Percentiles rank a stretch among this genome's conserved stretches.
phyloP scores from a whole-genome alignment of 169 alveolate species.

The Plasmodium cynomolgi region DNA sequence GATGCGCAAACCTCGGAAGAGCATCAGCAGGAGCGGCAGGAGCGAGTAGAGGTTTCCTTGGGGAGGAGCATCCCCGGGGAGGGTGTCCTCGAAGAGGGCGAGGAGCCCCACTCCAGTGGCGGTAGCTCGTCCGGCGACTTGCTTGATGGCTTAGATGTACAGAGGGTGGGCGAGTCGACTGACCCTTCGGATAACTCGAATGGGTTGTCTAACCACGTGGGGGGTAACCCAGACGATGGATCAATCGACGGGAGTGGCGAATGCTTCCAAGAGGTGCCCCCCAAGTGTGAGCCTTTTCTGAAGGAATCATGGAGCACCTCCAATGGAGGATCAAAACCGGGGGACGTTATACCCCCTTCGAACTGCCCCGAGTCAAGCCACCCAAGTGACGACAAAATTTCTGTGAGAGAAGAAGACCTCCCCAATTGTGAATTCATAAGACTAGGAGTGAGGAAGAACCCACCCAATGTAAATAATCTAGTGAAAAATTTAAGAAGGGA shows the following conservation, averaged over 20 bases:
- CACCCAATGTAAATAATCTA: not conserved
- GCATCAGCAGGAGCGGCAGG: not conserved
- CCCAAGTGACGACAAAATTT: not conserved
- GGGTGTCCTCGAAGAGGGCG: not conserved
- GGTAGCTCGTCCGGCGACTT: not conserved
- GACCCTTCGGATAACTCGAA: not conserved
- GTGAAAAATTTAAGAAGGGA: constrained; percentile 36
- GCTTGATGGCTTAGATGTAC: not conserved
- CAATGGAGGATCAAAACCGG: not conserved
- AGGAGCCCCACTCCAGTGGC: not conserved
- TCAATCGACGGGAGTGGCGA: not conserved
- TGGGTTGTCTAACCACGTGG: not conserved
- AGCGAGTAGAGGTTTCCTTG: not conserved
- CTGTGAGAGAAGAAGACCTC: not conserved
- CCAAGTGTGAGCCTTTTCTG: not conserved
- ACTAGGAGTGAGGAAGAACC: constrained; percentile 24
- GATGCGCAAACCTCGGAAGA: not conserved
- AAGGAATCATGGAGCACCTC: not conserved
- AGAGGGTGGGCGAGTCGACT: not conserved
- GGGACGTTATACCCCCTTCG: not conserved
- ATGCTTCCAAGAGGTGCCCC: not conserved
- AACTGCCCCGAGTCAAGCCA: not conserved
- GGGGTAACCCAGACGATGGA: not conserved
- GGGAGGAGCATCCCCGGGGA: not conserved
- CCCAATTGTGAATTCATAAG: constrained; percentile 22